Base-by-base conservation (phyloP, 1,284 basidiomycete genomes). In the Prillingera fragicola region DNA sequence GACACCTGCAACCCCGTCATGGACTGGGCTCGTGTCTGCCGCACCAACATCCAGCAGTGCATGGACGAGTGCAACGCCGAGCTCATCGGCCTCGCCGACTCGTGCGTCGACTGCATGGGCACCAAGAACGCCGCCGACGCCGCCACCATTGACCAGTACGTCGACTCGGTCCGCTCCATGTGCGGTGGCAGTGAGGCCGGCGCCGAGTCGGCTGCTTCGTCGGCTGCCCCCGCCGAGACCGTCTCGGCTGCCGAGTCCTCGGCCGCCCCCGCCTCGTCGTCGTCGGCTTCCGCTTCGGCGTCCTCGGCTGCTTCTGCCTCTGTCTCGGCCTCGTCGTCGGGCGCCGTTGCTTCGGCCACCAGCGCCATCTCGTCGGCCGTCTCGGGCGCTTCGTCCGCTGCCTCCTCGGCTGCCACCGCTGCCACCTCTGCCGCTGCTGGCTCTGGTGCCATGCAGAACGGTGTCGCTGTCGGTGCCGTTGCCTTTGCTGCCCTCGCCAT, bases 1-100 rank as follows among this genome's bases (percentile, higher is more conserved):
- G 28, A 31, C 17, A 17, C 24, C 32, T 52, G 50, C 46, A 33
- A 48, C 40, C 45, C 50, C 27, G 37, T 52, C 39, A 37, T 34
- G n/a, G 50, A 39, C 43, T 52, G 50, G 50, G 45, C 50, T 2
- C 18, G 33, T 18, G 28, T 10, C 19, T 52, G 50, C 45, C 50
- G 50, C 40, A 45, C 43, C 36, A 33, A 52, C 45, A 33, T 33
- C 19, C 33, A 36, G 36, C 13, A 31, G 32, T 52, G 50, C 50
- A 48, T 48, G 50, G 24, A 35, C 17, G 28, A 48, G 26, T 52
- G 50, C 45, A 48, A 32, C 28, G 42, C 40, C 33, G 45, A 52
- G 40, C 45, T 52, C 33, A 38, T 52, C 18, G 14, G 14, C 5
- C 32, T 25, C 31, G 17, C 43, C 6, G 43, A 48, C 43, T 14